Evolutionary conservation across 768 basidiomycete genomes (phyloP).

Genomic region (Cubamyces sp.): DNA sequence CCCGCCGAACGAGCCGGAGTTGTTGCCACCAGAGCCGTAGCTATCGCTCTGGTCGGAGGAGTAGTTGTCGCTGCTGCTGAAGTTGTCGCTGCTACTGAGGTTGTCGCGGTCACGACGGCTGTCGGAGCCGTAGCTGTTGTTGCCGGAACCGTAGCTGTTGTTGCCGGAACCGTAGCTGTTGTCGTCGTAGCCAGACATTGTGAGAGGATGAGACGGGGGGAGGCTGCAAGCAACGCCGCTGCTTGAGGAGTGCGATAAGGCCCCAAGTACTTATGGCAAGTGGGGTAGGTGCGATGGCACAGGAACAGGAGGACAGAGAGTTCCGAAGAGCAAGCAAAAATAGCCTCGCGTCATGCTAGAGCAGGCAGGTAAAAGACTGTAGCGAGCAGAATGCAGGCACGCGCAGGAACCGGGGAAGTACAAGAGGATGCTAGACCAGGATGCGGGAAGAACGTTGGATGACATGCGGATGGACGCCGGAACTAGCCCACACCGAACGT

Average conservation of each 20-base stretch:
- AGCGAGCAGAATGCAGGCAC: constrained; percentile 7
- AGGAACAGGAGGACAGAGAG: constrained; percentile 1
- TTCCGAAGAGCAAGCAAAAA: constrained; percentile 8
- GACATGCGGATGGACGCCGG: neutral
- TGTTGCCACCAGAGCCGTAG: constrained; percentile 1
- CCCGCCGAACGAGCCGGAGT: neutral
- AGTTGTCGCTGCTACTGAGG: constrained; percentile 1
- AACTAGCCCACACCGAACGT: neutral
- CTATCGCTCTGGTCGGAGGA: constrained; percentile 9
- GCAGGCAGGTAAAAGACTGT: constrained; percentile 7
- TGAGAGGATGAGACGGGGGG: neutral
- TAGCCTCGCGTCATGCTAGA: neutral
- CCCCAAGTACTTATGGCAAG: constrained; percentile 5
- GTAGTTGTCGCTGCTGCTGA: constrained; percentile 14
- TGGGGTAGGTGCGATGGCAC: neutral
- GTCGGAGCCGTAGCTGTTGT: constrained; percentile 20
- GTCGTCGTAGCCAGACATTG: constrained; percentile 25
- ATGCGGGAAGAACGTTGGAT: neutral
- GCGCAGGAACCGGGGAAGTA: neutral
- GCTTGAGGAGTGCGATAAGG: neutral
- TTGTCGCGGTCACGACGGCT: constrained; percentile 23
- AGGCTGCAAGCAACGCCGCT: neutral
- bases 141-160: constrained; percentile 10
- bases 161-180: constrained; percentile 22
- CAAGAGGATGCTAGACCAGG: neutral